phyloP scores from a whole-genome alignment of 495 filamentous ascomycete genomes.

The Trypethelium eluteriae region DNA sequence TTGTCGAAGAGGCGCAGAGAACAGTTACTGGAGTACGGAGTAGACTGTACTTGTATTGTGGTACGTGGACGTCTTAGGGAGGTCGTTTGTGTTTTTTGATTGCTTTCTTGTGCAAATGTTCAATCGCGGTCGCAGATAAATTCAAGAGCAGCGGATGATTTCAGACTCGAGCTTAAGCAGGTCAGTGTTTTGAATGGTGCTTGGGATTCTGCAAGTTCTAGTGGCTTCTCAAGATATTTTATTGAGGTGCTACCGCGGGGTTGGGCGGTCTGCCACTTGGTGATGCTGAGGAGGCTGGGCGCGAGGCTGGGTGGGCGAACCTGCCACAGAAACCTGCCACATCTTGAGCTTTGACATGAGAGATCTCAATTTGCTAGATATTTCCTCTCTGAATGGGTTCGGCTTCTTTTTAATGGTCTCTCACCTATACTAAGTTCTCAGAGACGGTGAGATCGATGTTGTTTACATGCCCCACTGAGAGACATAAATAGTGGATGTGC shows the following conservation, averaged over 20 bases:
- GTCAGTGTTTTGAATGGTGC: not conserved
- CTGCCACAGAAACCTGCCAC: not conserved
- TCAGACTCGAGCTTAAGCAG: not conserved
- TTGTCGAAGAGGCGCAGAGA: no score
- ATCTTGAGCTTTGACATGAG: not conserved
- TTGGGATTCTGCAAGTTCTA: not conserved
- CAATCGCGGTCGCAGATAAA: not conserved
- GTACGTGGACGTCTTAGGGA: not conserved
- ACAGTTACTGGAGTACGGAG: not conserved
- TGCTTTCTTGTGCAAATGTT: not conserved
- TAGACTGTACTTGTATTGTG: not conserved
- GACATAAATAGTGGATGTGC: not conserved
- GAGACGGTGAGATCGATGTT: not conserved
- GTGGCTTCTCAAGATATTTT: not conserved
- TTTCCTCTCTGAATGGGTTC: no score
- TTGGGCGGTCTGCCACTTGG: not conserved
- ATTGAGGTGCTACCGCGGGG: not conserved
- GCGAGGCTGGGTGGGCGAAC: constrained; percentile 1
- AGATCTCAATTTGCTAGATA: no score
- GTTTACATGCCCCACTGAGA: not conserved
- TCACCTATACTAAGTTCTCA: no score
- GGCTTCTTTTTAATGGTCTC: no score
- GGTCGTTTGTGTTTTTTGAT: not conserved
- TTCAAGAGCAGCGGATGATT: not conserved
- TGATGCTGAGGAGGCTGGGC: not conserved